Base-by-base conservation (phyloP, 169 alveolate species). In the Plasmodium adleri region DNA sequence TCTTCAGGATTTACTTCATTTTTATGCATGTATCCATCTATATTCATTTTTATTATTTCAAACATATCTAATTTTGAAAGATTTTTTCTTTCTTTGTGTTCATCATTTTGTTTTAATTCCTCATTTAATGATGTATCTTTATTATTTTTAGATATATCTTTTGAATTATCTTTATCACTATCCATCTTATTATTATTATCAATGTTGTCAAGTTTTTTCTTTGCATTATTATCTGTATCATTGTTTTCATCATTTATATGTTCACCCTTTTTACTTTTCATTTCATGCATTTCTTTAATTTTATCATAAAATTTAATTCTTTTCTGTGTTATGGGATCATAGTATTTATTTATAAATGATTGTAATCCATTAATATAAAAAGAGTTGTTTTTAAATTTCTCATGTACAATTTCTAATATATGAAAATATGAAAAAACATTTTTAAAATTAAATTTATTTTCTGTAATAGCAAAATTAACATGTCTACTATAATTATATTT, bases 401-500 rank as follows among this genome's bases (percentile, higher is more conserved):
- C 91, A 83, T 83, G 91, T n/a, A 83, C 91, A 39, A 83, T 50
- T 58, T 83, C 91, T 58, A 83, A 62, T 45, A 83, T 83, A 67
- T 83, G 91, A 83, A 83, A 83, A 28, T 83, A 83, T 7, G 91
- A 83, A 63, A 83, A 83, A 15, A 83, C 91, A 58, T 83, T 83
- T 83, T 67, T 83, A 68, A 83, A 83, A 54, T 83, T 83, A 15
- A 83, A 83, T 4, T 83, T 83, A 39, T 83, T 83, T 47, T 83
- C 83, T 45, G 91, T 68, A 45, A 83, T 83, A 62, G 85, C 49
- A 68, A 67, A 83, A 83, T 83, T 83, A 3, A 83, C 91, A 83
- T 83, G 91, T 54, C 91, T 83, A 58, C 91, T 83, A 56, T 83
- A 83, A 24, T 83, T 83, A 68, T 67, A 22, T 32, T 68, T 83